Evolutionary conservation across 257 asterid species (phyloP).

Genomic region (Capsicum baccatum): DNA sequence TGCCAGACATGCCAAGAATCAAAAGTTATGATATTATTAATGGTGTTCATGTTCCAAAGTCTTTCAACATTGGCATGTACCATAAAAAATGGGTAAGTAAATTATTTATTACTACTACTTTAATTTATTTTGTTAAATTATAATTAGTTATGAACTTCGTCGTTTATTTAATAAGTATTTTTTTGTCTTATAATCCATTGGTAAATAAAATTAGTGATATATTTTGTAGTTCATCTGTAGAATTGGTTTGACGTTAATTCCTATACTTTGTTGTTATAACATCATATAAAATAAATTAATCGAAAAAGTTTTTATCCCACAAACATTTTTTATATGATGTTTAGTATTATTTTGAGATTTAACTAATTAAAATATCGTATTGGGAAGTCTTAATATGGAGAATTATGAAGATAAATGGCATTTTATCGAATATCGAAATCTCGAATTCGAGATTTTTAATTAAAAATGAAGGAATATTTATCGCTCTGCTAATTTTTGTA

Average conservation of each 20-base stretch:
- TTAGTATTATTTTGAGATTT: neutral
- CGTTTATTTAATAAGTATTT: too few species aligned
- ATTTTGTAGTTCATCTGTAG: neutral
- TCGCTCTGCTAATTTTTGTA: neutral
- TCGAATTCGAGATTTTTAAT: fast-evolving
- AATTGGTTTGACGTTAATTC: neutral
- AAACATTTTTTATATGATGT: neutral
- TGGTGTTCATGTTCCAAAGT: slow-evolving; percentile 46
- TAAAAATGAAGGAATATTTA: neutral
- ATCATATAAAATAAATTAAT: neutral
- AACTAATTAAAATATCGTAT: neutral
- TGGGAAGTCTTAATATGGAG: neutral
- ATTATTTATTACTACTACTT: too few species aligned
- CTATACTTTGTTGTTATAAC: neutral
- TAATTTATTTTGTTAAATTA: too few species aligned
- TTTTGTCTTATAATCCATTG: neutral
- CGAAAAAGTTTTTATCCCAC: neutral
- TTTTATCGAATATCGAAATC: neutral
- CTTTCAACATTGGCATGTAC: slow-evolving; percentile 72
- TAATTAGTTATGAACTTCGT: too few species aligned
- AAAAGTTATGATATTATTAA: slow-evolving; percentile 52
- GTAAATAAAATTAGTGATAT: neutral
- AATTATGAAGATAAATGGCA: neutral
- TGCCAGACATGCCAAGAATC: slow-evolving; percentile 75
- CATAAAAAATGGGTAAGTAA: slow-evolving; percentile 73